Conservation (phyloP, 208 protist genomes). For the Acanthamoeba healyi region DNA sequence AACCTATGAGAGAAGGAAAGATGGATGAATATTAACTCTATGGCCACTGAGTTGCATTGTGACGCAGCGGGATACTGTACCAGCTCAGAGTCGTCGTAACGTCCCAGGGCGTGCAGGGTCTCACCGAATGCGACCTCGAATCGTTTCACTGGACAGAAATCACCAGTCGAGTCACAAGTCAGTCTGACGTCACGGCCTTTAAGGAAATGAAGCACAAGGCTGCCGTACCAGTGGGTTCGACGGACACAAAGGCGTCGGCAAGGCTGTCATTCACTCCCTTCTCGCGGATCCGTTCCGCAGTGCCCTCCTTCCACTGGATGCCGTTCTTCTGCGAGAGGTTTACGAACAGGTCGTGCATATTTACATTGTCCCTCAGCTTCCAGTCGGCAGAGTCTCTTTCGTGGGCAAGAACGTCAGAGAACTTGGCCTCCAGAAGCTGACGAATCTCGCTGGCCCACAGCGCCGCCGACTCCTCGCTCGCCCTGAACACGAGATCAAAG, state of each 20-base stretch:
- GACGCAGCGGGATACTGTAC: not conserved
- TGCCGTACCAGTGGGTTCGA: not conserved
- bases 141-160: slow-evolving; percentile 34
- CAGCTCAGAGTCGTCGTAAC: slow-evolving; percentile 53
- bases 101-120: slow-evolving; percentile 13
- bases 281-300: not conserved
- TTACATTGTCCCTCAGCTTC: not conserved
- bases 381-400: not conserved
- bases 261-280: not conserved
- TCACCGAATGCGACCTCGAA: slow-evolving; percentile 20
- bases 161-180: no score
- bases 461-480: not conserved
- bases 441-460: not conserved
- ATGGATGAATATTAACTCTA: not conserved
- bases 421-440: slow-evolving; percentile 1
- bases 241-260: not conserved
- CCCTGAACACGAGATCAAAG: not conserved
- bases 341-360: not conserved
- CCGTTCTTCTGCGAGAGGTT: not conserved
- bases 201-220: not conserved
- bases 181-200: not conserved
- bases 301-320: not conserved
- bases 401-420: not conserved
- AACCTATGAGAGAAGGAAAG: not conserved
- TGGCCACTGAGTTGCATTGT: no score